phyloP scores from a whole-genome alignment of 257 asterid species.

The Solanum boliviense region DNA sequence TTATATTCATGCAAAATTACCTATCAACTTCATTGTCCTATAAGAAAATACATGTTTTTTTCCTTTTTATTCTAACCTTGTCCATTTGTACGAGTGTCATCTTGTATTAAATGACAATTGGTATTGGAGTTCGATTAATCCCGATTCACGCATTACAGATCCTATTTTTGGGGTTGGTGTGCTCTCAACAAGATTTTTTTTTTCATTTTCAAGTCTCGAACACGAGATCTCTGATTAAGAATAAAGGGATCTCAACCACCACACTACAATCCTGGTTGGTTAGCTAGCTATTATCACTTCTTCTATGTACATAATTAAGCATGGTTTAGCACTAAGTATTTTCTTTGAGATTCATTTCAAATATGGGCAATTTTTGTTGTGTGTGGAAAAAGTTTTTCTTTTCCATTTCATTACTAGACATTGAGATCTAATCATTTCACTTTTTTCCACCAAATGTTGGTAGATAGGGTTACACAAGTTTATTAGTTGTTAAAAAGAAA shows the following conservation, averaged over 20 bases:
- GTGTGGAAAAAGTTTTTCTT: background rate
- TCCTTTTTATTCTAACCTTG: background rate
- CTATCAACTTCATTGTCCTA: background rate
- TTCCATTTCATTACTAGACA: background rate
- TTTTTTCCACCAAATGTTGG: background rate
- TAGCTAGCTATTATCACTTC: background rate
- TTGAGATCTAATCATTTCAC: background rate
- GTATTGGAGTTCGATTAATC: background rate
- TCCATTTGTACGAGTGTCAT: background rate
- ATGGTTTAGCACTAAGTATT: background rate
- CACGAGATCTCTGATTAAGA: background rate
- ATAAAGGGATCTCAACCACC: background rate
- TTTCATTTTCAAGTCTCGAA: background rate
- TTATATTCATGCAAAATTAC: background rate
- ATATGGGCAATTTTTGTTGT: background rate
- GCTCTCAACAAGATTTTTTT: background rate
- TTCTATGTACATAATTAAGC: background rate
- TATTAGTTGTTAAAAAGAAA: background rate
- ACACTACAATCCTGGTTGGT: background rate
- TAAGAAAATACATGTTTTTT: background rate
- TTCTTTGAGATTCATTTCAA: background rate
- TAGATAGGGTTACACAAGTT: background rate
- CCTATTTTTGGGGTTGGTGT: background rate
- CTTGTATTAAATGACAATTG: background rate
- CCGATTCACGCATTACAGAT: accelerated